Evolutionary conservation across 2,329 filamentous ascomycete genomes (phyloP).

Genomic region (Tolypocladium ophioglossoides): DNA sequence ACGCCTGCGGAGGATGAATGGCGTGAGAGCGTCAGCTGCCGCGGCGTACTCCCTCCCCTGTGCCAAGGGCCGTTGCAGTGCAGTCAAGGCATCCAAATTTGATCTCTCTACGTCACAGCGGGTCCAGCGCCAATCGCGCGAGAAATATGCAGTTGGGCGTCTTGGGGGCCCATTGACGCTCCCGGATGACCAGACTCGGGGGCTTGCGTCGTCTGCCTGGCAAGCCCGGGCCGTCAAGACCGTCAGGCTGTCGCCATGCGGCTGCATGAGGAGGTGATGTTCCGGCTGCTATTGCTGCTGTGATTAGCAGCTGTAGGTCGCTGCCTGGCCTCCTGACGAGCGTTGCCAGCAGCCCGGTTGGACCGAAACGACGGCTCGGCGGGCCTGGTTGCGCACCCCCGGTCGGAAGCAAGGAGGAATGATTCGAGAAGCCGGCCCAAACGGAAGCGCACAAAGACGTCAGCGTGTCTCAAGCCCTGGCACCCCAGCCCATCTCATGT

Average conservation of each 20-base stretch:
- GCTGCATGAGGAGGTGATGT: background rate
- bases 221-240: background rate
- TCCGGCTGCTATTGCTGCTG: background rate
- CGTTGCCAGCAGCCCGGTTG: background rate
- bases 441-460: constrained; percentile 1
- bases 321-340: background rate
- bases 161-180: no score
- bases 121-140: background rate
- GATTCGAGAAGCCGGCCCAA: constrained; percentile 4
- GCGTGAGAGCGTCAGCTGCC: background rate
- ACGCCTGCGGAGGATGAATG: no score
- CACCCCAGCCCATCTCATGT: background rate
- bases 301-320: background rate
- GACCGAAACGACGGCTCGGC: background rate
- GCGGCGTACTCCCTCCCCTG: background rate
- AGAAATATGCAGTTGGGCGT: background rate
- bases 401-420: background rate
- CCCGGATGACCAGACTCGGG: background rate
- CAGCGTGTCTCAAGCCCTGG: constrained; percentile 5
- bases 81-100: no score
- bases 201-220: background rate
- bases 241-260: background rate
- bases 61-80: no score
- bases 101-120: background rate
- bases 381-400: background rate